Evolutionary conservation across 495 filamentous ascomycete genomes (phyloP).

Genomic region (Physcia stellaris): DNA sequence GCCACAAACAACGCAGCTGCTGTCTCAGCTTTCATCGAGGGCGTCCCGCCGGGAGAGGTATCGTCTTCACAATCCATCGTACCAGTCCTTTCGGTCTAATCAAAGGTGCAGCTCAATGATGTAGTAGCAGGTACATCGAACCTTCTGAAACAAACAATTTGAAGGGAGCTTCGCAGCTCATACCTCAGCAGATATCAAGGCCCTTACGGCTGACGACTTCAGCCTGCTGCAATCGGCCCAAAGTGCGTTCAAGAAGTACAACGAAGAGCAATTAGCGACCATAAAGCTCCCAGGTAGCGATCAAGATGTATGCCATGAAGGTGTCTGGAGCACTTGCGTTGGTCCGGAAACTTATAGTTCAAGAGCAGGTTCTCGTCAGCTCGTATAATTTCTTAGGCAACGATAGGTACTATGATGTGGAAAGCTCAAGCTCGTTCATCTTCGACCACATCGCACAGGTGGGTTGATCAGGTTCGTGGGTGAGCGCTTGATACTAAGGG

Average conservation of each 20-base stretch:
- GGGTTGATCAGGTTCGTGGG: not conserved
- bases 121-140: conserved; percentile 64
- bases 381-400: conserved; percentile 65
- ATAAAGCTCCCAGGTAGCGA: conserved; percentile 79
- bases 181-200: conserved; percentile 70
- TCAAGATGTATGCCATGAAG: conserved; percentile 42
- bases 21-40: conserved; percentile 79
- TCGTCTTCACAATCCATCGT: conserved; percentile 11
- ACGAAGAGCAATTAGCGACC: conserved; percentile 80
- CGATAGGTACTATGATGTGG: conserved; percentile 78
- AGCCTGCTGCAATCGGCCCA: conserved; percentile 52
- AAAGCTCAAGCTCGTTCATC: conserved; percentile 69
- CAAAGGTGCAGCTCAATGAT: conserved; percentile 56
- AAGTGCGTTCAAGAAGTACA: conserved; percentile 88
- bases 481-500: not conserved
- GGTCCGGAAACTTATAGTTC: too few species aligned
- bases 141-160: too few species aligned
- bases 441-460: conserved; percentile 80
- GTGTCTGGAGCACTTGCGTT: too few species aligned
- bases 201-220: conserved; percentile 58
- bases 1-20: conserved; percentile 36
- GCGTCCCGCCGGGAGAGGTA: conserved; percentile 96
- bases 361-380: conserved; percentile 86
- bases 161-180: too few species aligned
- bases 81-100: conserved; percentile 1